Evolutionary conservation across 2,329 filamentous ascomycete genomes (phyloP), one percentile per base, ranked within the genome.

Genomic region (Amesomyces nigricolor): DNA sequence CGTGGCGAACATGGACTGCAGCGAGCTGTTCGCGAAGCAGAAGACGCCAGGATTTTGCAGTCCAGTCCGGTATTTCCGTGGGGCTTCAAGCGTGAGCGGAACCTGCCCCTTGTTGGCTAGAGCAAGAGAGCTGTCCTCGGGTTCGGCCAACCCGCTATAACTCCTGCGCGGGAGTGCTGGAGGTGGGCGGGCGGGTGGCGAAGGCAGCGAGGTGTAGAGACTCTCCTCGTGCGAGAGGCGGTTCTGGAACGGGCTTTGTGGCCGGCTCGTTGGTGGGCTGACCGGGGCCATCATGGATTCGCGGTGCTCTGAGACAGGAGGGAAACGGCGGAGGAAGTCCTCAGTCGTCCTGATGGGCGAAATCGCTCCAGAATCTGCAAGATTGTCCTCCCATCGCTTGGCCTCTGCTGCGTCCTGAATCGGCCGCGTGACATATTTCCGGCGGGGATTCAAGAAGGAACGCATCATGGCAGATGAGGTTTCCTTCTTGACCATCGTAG

Each of bases 11-110:
- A 96, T 74, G 58, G 87, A 88, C 70, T 97, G 92, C 26, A 97
- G 76, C 0, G 86, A 86, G n/a, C 89, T 86, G 70, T 96, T 96
- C 77, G 94, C 91, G 67, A 96, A 96, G 68, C 92, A 96, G 61
- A 88, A 91, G 46, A 87, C 86, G 1, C 84, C 82, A 40, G 90
- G 88, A 63, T 96, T 96, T 56, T 83, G 74, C 11, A 96, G 77
- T 0, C 92, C 91, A 7, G 69, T 65, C n/a, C 10, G 89, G 87
- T 79, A 63, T 83, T 75, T 69, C 73, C 42, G 56, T 61, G 63
- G 70, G 70, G 61, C 65, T 70, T 50, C 68, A 66, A 51, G 65
- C 76, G 73, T 61, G 58, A 66, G 70, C 44, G 71, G 66, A n/a
- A 70, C 42, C 10, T 10, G 61, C 26, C 11, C 68, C 50, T 63